These are phyloP conservation scores for Plenodomus tracheiphilus DNA, from an alignment of 2,329 filamentous ascomycete species.

Conservation along the genomic window DNA sequence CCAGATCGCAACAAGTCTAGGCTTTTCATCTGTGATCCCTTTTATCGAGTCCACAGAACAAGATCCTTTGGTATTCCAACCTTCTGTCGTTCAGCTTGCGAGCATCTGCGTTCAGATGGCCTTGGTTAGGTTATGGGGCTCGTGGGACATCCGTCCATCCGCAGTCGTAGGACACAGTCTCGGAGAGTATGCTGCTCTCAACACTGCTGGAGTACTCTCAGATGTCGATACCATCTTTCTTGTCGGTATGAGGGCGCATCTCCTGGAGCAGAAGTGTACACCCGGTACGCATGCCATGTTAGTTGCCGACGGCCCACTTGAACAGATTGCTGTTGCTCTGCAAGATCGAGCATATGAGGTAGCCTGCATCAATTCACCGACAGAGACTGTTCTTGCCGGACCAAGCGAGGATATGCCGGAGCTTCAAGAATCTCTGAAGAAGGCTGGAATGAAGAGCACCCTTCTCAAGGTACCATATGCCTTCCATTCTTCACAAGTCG, in stretches of 20 bases:
- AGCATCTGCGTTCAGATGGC: slow-evolving; percentile 47
- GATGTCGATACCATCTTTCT: slow-evolving; percentile 40
- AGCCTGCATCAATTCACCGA: slow-evolving; percentile 34
- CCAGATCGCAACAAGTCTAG: slow-evolving; percentile 22
- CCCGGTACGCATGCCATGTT: slow-evolving; percentile 39
- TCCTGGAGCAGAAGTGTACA: slow-evolving; percentile 23
- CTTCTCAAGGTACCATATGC: slow-evolving; percentile 19
- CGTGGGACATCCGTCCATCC: slow-evolving; percentile 11
- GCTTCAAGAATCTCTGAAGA: not conserved
- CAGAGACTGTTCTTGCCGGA: slow-evolving; percentile 35
- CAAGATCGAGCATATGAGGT: slow-evolving; percentile 10
- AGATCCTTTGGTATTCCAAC: not conserved
- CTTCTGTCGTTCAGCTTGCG: slow-evolving; percentile 43
- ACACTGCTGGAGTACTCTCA: slow-evolving; percentile 41
- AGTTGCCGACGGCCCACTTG: slow-evolving; percentile 5
- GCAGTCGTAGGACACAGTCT: slow-evolving; percentile 33
- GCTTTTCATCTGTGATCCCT: slow-evolving; percentile 22
- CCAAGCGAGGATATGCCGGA: slow-evolving; percentile 10
- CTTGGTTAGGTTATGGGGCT: slow-evolving; percentile 10
- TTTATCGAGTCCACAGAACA: not conserved
- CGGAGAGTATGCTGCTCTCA: slow-evolving; percentile 47
- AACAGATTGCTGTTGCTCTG: not conserved
- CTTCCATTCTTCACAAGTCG: slow-evolving; percentile 34
- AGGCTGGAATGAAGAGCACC: not conserved
- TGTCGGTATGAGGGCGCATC: slow-evolving; percentile 39